Evolutionary conservation across 1,284 basidiomycete species (phyloP), one percentile per base, ranked within the genome.

Genomic region (Xerocomus nothofagi): DNA sequence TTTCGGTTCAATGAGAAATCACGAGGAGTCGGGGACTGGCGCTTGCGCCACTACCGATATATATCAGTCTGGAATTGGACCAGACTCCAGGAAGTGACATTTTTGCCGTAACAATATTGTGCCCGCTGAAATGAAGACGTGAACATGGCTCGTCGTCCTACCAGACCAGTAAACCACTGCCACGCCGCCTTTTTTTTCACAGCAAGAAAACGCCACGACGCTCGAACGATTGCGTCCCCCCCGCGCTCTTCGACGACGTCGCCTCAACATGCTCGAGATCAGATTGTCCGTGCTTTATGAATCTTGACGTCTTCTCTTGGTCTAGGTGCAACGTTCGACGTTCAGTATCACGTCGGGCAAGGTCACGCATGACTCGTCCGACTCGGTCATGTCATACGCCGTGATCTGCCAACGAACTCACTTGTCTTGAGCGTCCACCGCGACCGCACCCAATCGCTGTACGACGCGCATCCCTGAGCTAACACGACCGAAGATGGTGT

Each of bases 401-500:
- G 2, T 21, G 11, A n/a, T 20, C 17, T 10, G 6, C 24, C 27
- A 32, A 49, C 43, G 32, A 24, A 70, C 84, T 44, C 49, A 88
- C 90, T 79, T 76, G 63, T 93, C 91, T 57, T 92, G 87, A 11
- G 76, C 76, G 63, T 93, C 88, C 8, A 86, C 84, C 1, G 78
- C 86, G 5, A 93, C 90, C 3, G 88, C 81, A 18, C 90, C 91
- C 30, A 93, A 67, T 31, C 91, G 75, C 63, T 93, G 88, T 17
- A 93, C 77, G 8, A 94, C 92, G 40, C 88, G 77, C 85, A 95
- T 94, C 2, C 93, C 93, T 18, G 82, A 77, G 63, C 80, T 85
- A 12, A 95, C 90, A 11, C 93, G 84, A 5, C 93, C 93, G 64
- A 95, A 95, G 58, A 95, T 95, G 5, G 93, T 94, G 68, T 98